Conservation (phyloP, 495 filamentous ascomycete species). For the Hyaloscypha hepaticicola region DNA sequence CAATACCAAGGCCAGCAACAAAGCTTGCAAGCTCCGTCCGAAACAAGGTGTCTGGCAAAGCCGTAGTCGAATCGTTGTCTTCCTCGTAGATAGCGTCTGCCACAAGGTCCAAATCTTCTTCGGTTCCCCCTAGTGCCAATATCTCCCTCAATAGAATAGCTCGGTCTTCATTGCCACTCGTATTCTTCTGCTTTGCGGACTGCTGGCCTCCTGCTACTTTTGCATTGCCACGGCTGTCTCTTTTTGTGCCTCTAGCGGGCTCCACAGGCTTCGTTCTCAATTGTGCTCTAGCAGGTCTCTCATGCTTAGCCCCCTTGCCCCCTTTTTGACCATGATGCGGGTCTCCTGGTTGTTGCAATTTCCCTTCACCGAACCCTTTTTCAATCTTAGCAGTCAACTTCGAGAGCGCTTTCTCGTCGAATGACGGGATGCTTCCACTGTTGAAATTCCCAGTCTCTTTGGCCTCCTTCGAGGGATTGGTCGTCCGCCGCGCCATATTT, state of each 20-base stretch:
- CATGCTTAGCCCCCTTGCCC: slow-evolving; percentile 1
- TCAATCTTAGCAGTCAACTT: slow-evolving; percentile 66
- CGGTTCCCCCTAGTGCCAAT: slow-evolving; percentile 70
- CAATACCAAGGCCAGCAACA: slow-evolving; percentile 30
- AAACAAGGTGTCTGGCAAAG: slow-evolving; percentile 24
- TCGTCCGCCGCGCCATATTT: slow-evolving; percentile 27
- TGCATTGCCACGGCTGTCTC: slow-evolving; percentile 51
- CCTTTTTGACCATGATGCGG: slow-evolving; percentile 18
- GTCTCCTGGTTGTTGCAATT: slow-evolving; percentile 33
- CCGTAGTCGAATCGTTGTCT: slow-evolving; percentile 31
- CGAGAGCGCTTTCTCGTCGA: slow-evolving; percentile 61
- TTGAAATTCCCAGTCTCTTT: slow-evolving; percentile 18
- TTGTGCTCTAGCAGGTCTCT: not conserved
- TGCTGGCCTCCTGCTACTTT: slow-evolving; percentile 31
- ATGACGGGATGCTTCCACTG: slow-evolving; percentile 39
- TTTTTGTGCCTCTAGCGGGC: slow-evolving; percentile 44
- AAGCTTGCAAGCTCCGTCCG: slow-evolving; percentile 29
- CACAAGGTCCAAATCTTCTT: slow-evolving; percentile 70
- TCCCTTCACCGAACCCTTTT: slow-evolving; percentile 31
- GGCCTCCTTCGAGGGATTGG: slow-evolving; percentile 27
- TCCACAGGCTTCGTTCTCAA: slow-evolving; percentile 35
- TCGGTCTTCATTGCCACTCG: slow-evolving; percentile 29
- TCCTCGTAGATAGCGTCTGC: slow-evolving; percentile 39
- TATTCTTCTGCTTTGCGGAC: slow-evolving; percentile 41
- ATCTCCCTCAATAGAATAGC: slow-evolving; percentile 64